A percentile compares a stretch with the other conserved stretches of the same genome.
Conservation (phyloP, 108 stramenopile species). For the Aureococcus anophagefferens region DNA sequence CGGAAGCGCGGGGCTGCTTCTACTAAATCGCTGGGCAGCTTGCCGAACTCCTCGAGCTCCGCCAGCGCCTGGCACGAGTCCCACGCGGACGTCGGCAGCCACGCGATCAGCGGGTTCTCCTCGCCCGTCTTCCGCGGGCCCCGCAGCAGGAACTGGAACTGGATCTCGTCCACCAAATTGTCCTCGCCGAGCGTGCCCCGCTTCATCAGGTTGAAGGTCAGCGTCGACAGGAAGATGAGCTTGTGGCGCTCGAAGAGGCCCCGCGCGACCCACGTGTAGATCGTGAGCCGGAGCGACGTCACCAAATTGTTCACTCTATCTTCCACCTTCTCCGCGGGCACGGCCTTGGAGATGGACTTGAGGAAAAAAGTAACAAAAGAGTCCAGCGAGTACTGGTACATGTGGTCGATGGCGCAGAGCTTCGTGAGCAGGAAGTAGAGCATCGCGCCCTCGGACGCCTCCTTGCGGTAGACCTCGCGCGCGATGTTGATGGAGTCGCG, state of each 20-base stretch:
- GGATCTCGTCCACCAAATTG: slow-evolving; percentile 48
- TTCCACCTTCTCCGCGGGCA: slow-evolving; percentile 41
- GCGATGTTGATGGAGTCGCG: slow-evolving; percentile 65
- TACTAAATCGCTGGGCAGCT: slow-evolving; percentile 64
- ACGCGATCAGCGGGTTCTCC: slow-evolving; percentile 52
- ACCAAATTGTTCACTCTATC: slow-evolving; percentile 61
- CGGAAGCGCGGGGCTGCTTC: slow-evolving; percentile 77
- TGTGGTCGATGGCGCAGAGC: slow-evolving; percentile 71
- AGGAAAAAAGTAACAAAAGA: slow-evolving; percentile 72
- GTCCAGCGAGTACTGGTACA: slow-evolving; percentile 87
- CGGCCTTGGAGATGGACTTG: slow-evolving; percentile 65
- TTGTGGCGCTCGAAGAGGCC: slow-evolving; percentile 83
- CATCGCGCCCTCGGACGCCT: slow-evolving; percentile 85
- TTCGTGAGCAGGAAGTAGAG: slow-evolving; percentile 82
- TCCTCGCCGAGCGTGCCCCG: slow-evolving; percentile 63
- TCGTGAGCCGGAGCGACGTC: slow-evolving; percentile 65
- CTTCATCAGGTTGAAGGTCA: slow-evolving; percentile 80
- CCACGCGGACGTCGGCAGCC: slow-evolving; percentile 72
- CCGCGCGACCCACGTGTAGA: slow-evolving; percentile 76
- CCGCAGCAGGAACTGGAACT: slow-evolving; percentile 73
- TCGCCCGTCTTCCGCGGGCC: slow-evolving; percentile 53
- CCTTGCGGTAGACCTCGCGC: slow-evolving; percentile 68
- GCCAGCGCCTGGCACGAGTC: slow-evolving; percentile 49
- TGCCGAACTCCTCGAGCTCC: slow-evolving; percentile 68
- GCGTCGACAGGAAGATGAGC: slow-evolving; percentile 72